phyloP scores from a whole-genome alignment of 345 rosid species.

The Boechera stricta region DNA sequence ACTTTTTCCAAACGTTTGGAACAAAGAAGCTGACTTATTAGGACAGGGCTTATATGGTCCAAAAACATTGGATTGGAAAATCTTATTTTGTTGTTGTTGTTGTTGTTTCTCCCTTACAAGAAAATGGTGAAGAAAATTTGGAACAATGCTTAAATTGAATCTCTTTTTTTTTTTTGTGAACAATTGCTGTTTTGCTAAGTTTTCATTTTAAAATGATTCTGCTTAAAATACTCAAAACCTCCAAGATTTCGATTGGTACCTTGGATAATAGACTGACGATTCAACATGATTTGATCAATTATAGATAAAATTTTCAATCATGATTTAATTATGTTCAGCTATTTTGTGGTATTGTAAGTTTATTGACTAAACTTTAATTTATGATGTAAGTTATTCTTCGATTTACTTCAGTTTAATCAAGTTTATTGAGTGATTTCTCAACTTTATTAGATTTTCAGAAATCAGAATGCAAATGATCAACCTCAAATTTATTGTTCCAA shows the following conservation, averaged over 20 bases:
- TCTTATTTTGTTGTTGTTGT: constrained; percentile 9
- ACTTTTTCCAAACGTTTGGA: neutral
- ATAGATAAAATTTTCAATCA: neutral
- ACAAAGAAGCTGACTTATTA: neutral
- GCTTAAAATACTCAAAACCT: neutral
- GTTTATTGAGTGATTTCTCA: neutral
- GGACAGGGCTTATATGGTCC: constrained; percentile 1
- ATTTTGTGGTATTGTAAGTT: neutral
- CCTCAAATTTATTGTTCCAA: neutral
- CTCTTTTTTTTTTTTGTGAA: neutral
- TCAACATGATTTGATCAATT: neutral
- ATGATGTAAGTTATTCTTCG: neutral
- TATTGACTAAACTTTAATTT: neutral
- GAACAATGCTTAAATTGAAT: neutral
- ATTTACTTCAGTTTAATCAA: neutral
- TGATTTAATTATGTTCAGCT: neutral
- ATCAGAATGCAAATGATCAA: neutral
- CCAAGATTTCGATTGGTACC: neutral
- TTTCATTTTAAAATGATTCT: neutral
- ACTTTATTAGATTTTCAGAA: neutral
- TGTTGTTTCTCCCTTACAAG: constrained; percentile 2
- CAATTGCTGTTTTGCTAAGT: neutral
- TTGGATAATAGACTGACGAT: neutral
- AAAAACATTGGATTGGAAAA: neutral
- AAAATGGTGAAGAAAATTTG: neutral